Conservation (phyloP, 192 early-diverging fungal species). For the Coemansia sp. region DNA sequence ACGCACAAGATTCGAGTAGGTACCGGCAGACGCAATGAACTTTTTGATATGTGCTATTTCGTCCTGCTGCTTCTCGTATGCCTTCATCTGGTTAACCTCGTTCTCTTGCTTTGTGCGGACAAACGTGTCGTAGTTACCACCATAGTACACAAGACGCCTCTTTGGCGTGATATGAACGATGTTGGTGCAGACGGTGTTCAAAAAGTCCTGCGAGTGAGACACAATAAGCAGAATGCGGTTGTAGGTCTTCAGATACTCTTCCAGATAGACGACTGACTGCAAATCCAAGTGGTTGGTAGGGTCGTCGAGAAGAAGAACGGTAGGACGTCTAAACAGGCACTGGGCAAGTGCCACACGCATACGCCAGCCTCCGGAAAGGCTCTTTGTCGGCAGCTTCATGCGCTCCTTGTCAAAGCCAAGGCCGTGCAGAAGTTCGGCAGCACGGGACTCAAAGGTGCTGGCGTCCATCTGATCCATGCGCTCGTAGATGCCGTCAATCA, state of each 20-base stretch:
- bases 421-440: slow-evolving; percentile 87
- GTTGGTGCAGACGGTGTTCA: slow-evolving; percentile 95
- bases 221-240: slow-evolving; percentile 84
- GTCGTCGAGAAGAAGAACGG: slow-evolving; percentile 90
- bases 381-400: slow-evolving; percentile 92
- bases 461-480: slow-evolving; percentile 93
- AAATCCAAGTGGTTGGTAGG: slow-evolving; percentile 93
- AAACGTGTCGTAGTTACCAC: slow-evolving; percentile 97
- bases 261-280: slow-evolving; percentile 85
- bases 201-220: slow-evolving; percentile 95
- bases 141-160: slow-evolving; percentile 89
- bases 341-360: slow-evolving; percentile 97
- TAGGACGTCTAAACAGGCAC: slow-evolving; percentile 92
- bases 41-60: slow-evolving; percentile 99
- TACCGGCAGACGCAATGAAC: slow-evolving; percentile 99
- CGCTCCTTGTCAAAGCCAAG: slow-evolving; percentile 86
- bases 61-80: slow-evolving; percentile 97
- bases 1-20: slow-evolving; percentile 96
- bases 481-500: slow-evolving; percentile 94
- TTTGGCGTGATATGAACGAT: slow-evolving; percentile 91
- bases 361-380: slow-evolving; percentile 99
- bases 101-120: slow-evolving; percentile 92
- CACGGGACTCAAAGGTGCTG: slow-evolving; percentile 91
- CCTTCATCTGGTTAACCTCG: slow-evolving; percentile 99
- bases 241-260: slow-evolving; percentile 77